A percentile compares a stretch with the other conserved stretches of the same genome.
phyloP scores from a whole-genome alignment of 1,284 basidiomycete genomes.

The Coniferiporia sulphurascens region DNA sequence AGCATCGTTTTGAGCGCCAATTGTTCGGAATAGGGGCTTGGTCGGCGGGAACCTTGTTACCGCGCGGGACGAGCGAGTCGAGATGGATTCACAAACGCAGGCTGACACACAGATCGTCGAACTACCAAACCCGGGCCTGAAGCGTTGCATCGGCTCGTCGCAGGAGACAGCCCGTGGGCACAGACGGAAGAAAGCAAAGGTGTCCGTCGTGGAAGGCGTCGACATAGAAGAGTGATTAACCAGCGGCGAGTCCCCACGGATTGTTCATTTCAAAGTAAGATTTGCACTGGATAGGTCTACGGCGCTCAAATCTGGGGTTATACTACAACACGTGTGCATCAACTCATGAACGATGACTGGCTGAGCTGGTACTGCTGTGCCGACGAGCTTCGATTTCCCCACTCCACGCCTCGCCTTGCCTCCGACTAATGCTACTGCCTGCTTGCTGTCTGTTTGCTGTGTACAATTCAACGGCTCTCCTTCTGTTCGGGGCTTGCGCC shows the following conservation, averaged over 20 bases:
- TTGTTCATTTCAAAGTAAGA: not conserved
- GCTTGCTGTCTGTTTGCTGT: too few species aligned
- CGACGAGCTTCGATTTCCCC: not conserved
- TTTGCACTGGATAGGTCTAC: too few species aligned
- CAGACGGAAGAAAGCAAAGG: slow-evolving; percentile 34
- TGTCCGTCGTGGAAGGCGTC: slow-evolving; percentile 35
- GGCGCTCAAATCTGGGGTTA: slow-evolving; percentile 8
- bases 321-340: slow-evolving; percentile 6
- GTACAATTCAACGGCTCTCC: not conserved
- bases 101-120: slow-evolving; percentile 14
- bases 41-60: slow-evolving; percentile 10
- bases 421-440: too few species aligned
- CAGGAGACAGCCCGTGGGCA: slow-evolving; percentile 18
- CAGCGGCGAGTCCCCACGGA: not conserved
- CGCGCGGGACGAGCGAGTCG: not conserved
- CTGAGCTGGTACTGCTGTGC: slow-evolving; percentile 3
- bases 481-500: not conserved
- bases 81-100: slow-evolving; percentile 21
- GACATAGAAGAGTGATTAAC: slow-evolving; percentile 34
- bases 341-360: not conserved
- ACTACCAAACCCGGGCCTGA: slow-evolving; percentile 15
- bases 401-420: not conserved
- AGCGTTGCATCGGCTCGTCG: slow-evolving; percentile 28
- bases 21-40: slow-evolving; percentile 9
- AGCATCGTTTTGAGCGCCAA: slow-evolving; percentile 7